These are phyloP conservation scores for Seiridium cupressi DNA, from an alignment of 2,329 filamentous ascomycete species.

Conservation along the genomic window DNA sequence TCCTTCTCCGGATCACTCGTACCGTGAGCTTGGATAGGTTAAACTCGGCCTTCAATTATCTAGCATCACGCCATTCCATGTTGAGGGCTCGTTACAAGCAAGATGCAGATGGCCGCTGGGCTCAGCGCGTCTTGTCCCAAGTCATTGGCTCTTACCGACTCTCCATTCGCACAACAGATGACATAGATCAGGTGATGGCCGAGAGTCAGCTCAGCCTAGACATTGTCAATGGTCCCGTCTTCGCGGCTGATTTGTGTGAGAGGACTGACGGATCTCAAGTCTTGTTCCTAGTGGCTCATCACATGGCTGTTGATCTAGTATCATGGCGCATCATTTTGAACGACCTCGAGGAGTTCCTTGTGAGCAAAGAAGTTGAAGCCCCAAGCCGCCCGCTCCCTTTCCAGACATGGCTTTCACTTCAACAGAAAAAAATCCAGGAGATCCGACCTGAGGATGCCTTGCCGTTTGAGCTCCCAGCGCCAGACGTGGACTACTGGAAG, in stretches of 20 bases:
- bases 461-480: not conserved
- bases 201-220: constrained; percentile 13
- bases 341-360: constrained; percentile 39
- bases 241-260: constrained; percentile 21
- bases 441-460: constrained; percentile 4
- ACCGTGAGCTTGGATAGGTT: not conserved
- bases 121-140: not conserved
- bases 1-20: not conserved
- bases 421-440: constrained; percentile 3
- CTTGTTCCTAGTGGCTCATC: constrained; percentile 32
- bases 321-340: constrained; percentile 43
- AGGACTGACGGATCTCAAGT: constrained; percentile 16
- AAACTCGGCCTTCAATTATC: not conserved
- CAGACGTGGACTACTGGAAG: constrained; percentile 4
- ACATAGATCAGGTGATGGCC: not conserved
- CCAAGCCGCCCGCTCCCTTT: constrained; percentile 26
- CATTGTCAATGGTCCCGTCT: constrained; percentile 20
- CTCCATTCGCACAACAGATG: not conserved
- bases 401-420: constrained; percentile 29
- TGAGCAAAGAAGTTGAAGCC: constrained; percentile 1
- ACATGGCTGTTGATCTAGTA: constrained; percentile 41
- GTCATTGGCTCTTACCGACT: not conserved
- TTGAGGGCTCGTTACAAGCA: constrained; percentile 30
- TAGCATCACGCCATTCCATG: constrained; percentile 17
- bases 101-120: not conserved